Evolutionary conservation across 805 yeast species (phyloP), one percentile per base, ranked within the genome.

Genomic region (Teunomyces gatunensis): DNA sequence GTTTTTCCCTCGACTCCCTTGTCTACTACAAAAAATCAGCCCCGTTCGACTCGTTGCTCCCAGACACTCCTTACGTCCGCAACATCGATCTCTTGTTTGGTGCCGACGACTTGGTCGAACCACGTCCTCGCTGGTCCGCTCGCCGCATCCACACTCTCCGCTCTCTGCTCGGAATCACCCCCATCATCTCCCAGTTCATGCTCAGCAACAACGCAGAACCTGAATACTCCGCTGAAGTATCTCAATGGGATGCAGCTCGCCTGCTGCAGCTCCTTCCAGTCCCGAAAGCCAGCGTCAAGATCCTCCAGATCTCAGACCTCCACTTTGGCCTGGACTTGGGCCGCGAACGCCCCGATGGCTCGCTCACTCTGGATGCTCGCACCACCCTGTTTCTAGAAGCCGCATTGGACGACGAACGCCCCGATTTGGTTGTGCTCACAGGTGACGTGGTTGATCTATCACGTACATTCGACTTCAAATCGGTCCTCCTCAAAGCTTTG

Each of bases 241-340:
- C 20, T 4, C 40, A 42, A 12, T 44, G 41, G 32, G 43, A 41
- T 27, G 44, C 30, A 9, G 27, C 27, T 25, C 27, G 27, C 5
- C 13, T 47, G 29, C 41, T 29, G 9, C 20, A 29, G n/a, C 40
- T 39, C 4, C 12, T 25, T 25, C 18, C 32, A 3, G 6, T 47
- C 4, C 42, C 43, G 6, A 23, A 25, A n/a, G 9, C 45, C 11
- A 23, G 13, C 4, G 45, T 67, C 50, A 70, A 65, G 52, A 52
- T 72, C 12, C 49, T 72, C 39, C 77, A 72, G 51, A 37, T 72
- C 27, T 63, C 71, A 30, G 77, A 73, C 51, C 55, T 71, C 46
- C 77, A 72, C 51, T 66, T 68, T 48, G 69, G 73, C 17, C 65
- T 61, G 43, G 57, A 59, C 47, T 44, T 49, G 21, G 72, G 68